Conservation (phyloP, 2,329 filamentous ascomycete species). For the Nannizzia gypsea region DNA sequence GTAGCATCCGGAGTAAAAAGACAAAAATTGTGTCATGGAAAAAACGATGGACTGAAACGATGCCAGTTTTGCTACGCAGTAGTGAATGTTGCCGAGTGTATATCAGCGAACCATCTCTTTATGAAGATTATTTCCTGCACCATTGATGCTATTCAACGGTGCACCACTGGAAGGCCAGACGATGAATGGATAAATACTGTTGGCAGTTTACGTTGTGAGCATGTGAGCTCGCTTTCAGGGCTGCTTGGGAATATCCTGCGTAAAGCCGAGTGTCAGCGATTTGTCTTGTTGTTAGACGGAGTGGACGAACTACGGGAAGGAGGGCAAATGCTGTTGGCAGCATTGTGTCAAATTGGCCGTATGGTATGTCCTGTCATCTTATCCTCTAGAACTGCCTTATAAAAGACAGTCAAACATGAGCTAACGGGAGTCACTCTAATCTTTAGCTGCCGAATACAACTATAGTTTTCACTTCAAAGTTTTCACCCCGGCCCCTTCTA, state of each 20-base stretch:
- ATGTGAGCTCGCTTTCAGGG: conserved; percentile 61
- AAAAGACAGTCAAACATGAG: not conserved
- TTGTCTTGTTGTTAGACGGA: conserved; percentile 76
- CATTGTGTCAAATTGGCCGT: conserved; percentile 69
- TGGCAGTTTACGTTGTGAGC: conserved; percentile 58
- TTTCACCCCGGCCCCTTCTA: conserved; percentile 52
- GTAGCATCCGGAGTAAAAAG: not conserved
- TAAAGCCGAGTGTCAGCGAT: conserved; percentile 36
- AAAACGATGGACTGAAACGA: not conserved
- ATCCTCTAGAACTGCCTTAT: not conserved
- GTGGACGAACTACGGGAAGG: conserved; percentile 77
- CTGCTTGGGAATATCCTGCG: conserved; percentile 46
- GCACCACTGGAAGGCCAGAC: not conserved
- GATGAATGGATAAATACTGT: conserved; percentile 33
- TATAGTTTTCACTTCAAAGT: conserved; percentile 63
- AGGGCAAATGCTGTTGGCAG: conserved; percentile 64
- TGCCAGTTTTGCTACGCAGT: conserved; percentile 26
- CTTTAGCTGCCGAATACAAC: conserved; percentile 64
- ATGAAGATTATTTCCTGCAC: conserved; percentile 35
- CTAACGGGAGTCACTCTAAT: not conserved
- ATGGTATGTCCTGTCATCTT: conserved; percentile 44
- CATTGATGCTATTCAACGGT: conserved; percentile 23
- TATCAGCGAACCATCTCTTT: conserved; percentile 35
- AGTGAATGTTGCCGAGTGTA: conserved; percentile 35
- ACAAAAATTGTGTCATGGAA: not conserved